These are phyloP conservation scores for Neonectria punicea DNA, from an alignment of 2,329 filamentous ascomycete genomes.

Conservation along the genomic window DNA sequence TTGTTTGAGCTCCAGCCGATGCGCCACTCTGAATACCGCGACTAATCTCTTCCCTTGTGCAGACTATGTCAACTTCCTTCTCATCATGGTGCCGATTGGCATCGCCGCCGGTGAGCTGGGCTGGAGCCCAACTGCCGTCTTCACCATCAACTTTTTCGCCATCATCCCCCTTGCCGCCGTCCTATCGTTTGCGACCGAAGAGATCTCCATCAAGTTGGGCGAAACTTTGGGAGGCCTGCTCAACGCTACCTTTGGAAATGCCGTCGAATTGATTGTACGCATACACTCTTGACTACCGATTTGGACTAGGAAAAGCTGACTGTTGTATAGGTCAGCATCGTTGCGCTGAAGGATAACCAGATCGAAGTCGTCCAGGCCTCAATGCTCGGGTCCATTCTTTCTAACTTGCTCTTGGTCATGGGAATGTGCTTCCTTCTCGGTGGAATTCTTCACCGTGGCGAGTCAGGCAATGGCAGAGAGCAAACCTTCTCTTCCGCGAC, in stretches of 20 bases:
- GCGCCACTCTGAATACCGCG: neutral
- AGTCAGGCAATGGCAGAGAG: constrained; percentile 68
- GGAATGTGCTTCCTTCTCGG: constrained; percentile 84
- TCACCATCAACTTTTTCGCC: constrained; percentile 82
- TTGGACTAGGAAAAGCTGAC: constrained; percentile 23
- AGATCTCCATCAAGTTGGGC: constrained; percentile 77
- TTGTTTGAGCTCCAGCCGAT: neutral
- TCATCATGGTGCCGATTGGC: constrained; percentile 79
- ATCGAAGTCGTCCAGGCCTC: constrained; percentile 97
- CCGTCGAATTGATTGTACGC: constrained; percentile 79
- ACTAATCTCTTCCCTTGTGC: constrained; percentile 17
- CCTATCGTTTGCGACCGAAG: constrained; percentile 81
- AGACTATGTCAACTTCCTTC: constrained; percentile 75
- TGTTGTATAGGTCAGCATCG: constrained; percentile 80
- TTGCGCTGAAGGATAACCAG: constrained; percentile 85
- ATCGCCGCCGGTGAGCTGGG: constrained; percentile 71
- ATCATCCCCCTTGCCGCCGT: constrained; percentile 81
- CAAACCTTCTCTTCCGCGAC: constrained; percentile 81
- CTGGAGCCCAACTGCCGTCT: constrained; percentile 75
- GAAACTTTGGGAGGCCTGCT: constrained; percentile 79
- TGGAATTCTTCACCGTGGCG: constrained; percentile 70
- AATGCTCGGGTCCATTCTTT: constrained; percentile 96
- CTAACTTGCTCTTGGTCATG: constrained; percentile 89
- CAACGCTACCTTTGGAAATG: constrained; percentile 83
- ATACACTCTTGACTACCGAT: neutral